These are phyloP conservation scores for Novymonas esmeraldas DNA, from an alignment of 208 protist species.

Conservation along the genomic window DNA sequence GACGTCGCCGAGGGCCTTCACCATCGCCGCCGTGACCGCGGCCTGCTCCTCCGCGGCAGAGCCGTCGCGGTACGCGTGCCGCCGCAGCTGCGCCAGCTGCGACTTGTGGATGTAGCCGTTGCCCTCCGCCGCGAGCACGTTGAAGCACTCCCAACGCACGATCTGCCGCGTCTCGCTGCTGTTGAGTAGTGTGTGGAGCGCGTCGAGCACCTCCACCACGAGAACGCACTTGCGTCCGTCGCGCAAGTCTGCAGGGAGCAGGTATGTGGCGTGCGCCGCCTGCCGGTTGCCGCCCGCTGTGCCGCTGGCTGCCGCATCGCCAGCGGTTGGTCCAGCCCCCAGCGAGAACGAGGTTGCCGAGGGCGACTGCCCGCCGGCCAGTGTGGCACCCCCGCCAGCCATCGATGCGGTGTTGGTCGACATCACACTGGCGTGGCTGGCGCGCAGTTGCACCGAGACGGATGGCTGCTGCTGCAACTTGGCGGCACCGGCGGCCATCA, in stretches of 20 bases:
- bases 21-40: conserved; percentile 57
- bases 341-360: not conserved
- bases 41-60: conserved; percentile 27
- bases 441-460: not conserved
- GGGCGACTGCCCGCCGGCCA: not conserved
- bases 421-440: not conserved
- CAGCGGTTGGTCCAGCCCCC: not conserved
- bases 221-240: conserved; percentile 25
- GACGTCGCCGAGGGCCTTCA: conserved; percentile 68
- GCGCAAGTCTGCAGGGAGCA: conserved; percentile 1
- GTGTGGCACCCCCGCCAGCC: not conserved
- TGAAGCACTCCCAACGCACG: conserved; percentile 74
- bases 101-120: conserved; percentile 83
- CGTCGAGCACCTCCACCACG: conserved; percentile 60
- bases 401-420: not conserved
- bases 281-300: not conserved
- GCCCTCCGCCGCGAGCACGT: conserved; percentile 45
- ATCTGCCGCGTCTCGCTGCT: conserved; percentile 45
- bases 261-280: too few relatives aligned
- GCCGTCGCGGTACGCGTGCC: conserved; percentile 24
- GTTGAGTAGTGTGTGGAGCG: conserved; percentile 68
- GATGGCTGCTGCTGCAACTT: not conserved
- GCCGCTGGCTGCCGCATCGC: not conserved
- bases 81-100: conserved; percentile 40
- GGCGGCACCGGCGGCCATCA: not conserved